Evolutionary conservation across 371 early-diverging fungal genomes (phyloP).

Genomic region (Mucor velutinosus): DNA sequence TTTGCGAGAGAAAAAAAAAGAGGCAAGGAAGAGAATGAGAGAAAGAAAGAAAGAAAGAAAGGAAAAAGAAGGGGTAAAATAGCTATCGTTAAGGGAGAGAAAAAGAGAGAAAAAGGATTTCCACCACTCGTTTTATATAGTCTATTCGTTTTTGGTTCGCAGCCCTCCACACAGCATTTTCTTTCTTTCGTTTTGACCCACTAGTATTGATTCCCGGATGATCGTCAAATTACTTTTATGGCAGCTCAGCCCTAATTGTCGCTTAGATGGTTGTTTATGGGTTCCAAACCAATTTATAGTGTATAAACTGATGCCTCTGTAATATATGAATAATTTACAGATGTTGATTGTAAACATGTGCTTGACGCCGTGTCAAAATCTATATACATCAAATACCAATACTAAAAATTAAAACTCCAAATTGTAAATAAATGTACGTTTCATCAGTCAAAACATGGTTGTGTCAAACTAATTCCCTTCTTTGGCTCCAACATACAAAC

Average conservation of each 20-base stretch:
- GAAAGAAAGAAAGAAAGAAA: slow-evolving; percentile 1
- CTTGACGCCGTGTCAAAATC: not conserved
- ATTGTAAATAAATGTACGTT: not conserved
- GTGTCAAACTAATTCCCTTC: not conserved
- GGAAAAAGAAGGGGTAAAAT: not conserved
- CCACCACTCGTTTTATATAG: too few relatives aligned
- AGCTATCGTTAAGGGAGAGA: not conserved
- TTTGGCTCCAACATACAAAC: not conserved
- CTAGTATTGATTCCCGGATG: not conserved
- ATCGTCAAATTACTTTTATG: not conserved
- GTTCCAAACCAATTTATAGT: not conserved
- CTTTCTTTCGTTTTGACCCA: not conserved
- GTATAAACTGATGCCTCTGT: not conserved
- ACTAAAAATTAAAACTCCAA: not conserved
- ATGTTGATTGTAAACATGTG: not conserved
- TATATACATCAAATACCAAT: too few relatives aligned
- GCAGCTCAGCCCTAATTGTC: not conserved
- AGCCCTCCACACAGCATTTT: not conserved
- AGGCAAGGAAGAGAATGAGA: not conserved
- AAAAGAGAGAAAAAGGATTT: not conserved
- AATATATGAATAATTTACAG: not conserved
- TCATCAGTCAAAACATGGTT: not conserved
- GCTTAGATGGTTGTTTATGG: not conserved
- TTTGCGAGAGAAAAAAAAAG: not conserved
- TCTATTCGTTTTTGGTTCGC: not conserved